Evolutionary conservation across 352 stramenopile species (phyloP), one percentile per base, ranked within the genome.

Genomic region (Blastocystis sp.): DNA sequence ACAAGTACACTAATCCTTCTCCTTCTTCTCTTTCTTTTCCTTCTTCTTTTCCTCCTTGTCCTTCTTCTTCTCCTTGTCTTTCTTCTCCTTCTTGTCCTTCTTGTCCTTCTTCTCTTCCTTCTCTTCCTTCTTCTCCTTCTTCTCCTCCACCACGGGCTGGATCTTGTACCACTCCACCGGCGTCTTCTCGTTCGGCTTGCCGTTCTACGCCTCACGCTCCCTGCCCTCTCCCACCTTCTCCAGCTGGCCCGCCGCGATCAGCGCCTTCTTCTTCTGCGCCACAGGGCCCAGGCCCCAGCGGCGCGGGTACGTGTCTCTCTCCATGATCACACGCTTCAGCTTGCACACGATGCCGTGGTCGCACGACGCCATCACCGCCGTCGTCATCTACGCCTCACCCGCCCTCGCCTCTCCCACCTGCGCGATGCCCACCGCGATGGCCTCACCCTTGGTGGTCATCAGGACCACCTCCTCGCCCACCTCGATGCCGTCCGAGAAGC

Each of bases 321-420:
- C 97, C 97, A 99, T 99, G 90, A 99, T 99, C 41, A 99, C 97
- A 67, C 97, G 94, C 92, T 99, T 99, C 90, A 99, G 98, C 93
- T 99, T 99, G 56, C 96, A 96, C 10, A 99, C 97, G 9, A 98
- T 94, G 28, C 97, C 97, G 91, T 99, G 97, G 94, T 99, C 97
- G 81, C 96, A 97, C 45, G 96, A 99, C 9, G 96, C 96, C 96
- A 99, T 99, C 64, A 99, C 96, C 9, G 96, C 93, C 0, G 97
- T 99, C 0, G 95, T 98, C 97, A 99, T 99, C 52, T 71, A 71
- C 21, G 11, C 41, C 34, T 71, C 34, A 53, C 11, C 34, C 11
- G 10, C 34, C 0, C 21, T 19, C 11, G 10, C 41, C 34, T 11
- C 41, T 11, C 41, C 34, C 41, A 71, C 64, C 92, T 99, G 96